Evolutionary conservation across 768 basidiomycete genomes (phyloP).

Genomic region (Imleria badia): DNA sequence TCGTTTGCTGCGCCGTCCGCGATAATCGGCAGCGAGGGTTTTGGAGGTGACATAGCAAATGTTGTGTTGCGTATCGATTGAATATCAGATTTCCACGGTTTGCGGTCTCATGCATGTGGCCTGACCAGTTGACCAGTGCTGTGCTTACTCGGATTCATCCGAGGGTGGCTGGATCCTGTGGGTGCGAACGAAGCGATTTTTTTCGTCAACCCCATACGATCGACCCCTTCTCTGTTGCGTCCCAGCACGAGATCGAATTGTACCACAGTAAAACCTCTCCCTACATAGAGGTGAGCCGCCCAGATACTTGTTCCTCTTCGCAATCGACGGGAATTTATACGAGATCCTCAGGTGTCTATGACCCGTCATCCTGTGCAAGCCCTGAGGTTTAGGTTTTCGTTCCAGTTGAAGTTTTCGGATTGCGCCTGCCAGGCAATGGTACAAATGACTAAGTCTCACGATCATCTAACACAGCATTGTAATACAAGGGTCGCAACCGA

Average conservation of each 20-base stretch:
- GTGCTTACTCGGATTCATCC: background rate
- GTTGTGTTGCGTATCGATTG: conserved; percentile 25
- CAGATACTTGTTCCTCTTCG: background rate
- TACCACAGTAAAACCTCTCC: background rate
- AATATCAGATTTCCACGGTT: background rate
- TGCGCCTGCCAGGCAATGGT: background rate
- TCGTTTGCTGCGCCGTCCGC: conserved; percentile 43
- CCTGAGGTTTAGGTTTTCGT: background rate
- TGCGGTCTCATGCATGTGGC: background rate
- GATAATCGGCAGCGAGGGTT: conserved; percentile 36
- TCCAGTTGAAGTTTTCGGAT: background rate
- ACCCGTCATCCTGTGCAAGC: background rate
- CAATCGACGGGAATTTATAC: background rate
- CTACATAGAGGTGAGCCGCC: background rate
- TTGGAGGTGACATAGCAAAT: conserved; percentile 35
- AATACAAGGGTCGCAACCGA: background rate
- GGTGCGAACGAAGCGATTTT: background rate
- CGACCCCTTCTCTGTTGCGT: background rate
- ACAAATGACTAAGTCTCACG: background rate
- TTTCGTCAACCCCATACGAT: background rate
- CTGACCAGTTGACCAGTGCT: background rate
- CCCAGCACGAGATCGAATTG: background rate
- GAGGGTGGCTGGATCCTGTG: background rate
- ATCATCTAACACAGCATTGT: background rate
- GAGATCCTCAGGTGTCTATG: background rate